Base-by-base conservation (phyloP, 441 rosid genomes). In the Pelargonium citronellum region DNA sequence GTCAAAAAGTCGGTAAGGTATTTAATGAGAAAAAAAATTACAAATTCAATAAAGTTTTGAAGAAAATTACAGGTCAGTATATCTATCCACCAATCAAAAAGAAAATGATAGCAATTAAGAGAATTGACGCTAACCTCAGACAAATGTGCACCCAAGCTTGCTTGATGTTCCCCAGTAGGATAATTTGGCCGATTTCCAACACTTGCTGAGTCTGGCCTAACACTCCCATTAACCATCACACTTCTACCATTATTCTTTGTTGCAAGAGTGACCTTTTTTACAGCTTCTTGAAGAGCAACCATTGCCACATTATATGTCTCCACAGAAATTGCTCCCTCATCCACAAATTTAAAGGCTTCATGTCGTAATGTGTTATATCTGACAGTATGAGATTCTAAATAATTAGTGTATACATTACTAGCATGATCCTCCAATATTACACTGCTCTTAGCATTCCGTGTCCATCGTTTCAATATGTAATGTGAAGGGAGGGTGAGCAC, bases 381-480 rank as follows among this genome's bases (percentile, higher is more conserved):
- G 65, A 75, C 68, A 15, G 84, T 79, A 72, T 85, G 72, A 67
- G 91, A 83, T 74, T 79, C 91, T 27, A 79, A 88, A n/a, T 83
- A 79, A 81, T 85, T 86, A 78, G 67, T 91, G 90, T 66, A 53
- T 67, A 37, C 63, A 65, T 57, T 22, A 57, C 62, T 57, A 19
- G 62, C 69, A 64, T 37, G 83, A 72, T 89, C 99, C 77, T 91
- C 92, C 12, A 78, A 67, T 71, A 83, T 88, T 17, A 70, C 78
- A 49, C 77, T 78, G 68, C 69, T 79, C 84, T 91, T 92, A 47
- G 99, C 92, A 81, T 89, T 87, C 76, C 80, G 85, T 11, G 97
- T 95, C 99, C 99, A 95, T 74, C 97, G 82, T 71, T 85, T 85
- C 85, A 92, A 79, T 69, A 95, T 88, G 75, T 91, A 95, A 78